Percentiles rank a stretch among this genome's conserved stretches.
phyloP scores from a whole-genome alignment of 2,329 filamentous ascomycete genomes.

The Apiospora malaysiana region DNA sequence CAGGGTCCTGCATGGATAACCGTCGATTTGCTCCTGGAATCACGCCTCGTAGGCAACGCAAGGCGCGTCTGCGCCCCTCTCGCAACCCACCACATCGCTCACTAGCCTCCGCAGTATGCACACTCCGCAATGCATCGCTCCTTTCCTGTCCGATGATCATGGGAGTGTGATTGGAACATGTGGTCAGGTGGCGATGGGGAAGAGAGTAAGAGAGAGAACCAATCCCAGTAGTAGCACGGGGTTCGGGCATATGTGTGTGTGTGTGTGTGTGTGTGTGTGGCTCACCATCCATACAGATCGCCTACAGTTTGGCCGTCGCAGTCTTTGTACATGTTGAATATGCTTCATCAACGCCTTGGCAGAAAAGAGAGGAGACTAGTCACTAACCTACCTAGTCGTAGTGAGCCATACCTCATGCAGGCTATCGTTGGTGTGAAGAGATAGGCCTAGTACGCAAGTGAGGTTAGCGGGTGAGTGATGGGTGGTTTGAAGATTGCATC shows the following conservation, averaged over 20 bases:
- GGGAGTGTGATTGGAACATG: slow-evolving; percentile 19
- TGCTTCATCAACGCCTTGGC: slow-evolving; percentile 10
- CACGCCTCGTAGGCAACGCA: slow-evolving; percentile 11
- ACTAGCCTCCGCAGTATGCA: slow-evolving; percentile 10
- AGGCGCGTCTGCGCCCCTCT: slow-evolving; percentile 10
- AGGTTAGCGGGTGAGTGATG: slow-evolving; percentile 6
- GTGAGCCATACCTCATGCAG: slow-evolving; percentile 14
- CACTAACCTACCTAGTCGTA: too few relatives aligned
- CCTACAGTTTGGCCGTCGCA: neutral
- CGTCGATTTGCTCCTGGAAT: slow-evolving; percentile 4
- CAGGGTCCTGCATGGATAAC: slow-evolving; percentile 14
- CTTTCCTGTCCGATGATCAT: neutral
- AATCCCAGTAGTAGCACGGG: neutral
- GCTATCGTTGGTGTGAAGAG: slow-evolving; percentile 12
- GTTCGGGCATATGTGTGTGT: slow-evolving; percentile 6
- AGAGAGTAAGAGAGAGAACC: slow-evolving; percentile 1
- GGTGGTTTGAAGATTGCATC: slow-evolving; percentile 16
- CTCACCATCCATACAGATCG: neutral
- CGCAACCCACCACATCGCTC: slow-evolving; percentile 11
- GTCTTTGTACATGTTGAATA: slow-evolving; percentile 9
- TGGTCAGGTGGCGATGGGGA: slow-evolving; percentile 15
- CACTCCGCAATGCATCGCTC: neutral
- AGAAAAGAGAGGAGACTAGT: slow-evolving; percentile 2
- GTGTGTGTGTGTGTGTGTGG: neutral
- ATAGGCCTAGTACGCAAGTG: slow-evolving; percentile 8